Evolutionary conservation across 2,329 filamentous ascomycete species (phyloP).

Genomic region (Alternaria gaisen): DNA sequence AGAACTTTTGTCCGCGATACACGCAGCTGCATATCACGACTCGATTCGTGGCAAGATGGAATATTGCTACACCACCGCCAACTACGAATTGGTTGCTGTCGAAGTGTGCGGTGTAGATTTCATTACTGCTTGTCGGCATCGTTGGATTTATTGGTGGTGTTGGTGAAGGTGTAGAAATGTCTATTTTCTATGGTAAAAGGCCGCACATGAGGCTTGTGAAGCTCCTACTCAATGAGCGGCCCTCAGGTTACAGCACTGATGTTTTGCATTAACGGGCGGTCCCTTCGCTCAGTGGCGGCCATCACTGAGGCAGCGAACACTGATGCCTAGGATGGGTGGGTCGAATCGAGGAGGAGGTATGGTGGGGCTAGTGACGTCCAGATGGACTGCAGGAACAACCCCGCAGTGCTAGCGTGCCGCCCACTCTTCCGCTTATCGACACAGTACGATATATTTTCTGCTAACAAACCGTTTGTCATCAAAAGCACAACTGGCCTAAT

Average conservation of each 20-base stretch:
- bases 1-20: conserved; percentile 49
- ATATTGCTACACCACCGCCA: conserved; percentile 58
- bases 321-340: conserved; percentile 13
- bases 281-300: neutral
- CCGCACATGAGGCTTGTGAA: neutral
- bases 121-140: conserved; percentile 5
- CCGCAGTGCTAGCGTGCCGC: neutral
- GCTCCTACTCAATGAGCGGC: neutral
- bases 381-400: neutral
- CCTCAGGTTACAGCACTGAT: neutral
- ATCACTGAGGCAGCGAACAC: conserved; percentile 6
- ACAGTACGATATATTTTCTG: accelerated
- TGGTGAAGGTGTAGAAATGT: neutral
- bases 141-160: conserved; percentile 13
- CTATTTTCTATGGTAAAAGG: neutral
- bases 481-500: conserved; percentile 38
- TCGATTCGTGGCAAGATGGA: conserved; percentile 57
- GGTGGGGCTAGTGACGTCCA: conserved; percentile 16
- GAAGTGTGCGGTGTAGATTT: conserved; percentile 33
- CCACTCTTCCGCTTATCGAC: too few species aligned
- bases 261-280: too few species aligned
- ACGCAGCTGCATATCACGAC: conserved; percentile 59
- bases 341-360: conserved; percentile 11
- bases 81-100: conserved; percentile 41
- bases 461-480: neutral